Conservation (phyloP, 2,329 filamentous ascomycete genomes). For the Cadophora sp. region DNA sequence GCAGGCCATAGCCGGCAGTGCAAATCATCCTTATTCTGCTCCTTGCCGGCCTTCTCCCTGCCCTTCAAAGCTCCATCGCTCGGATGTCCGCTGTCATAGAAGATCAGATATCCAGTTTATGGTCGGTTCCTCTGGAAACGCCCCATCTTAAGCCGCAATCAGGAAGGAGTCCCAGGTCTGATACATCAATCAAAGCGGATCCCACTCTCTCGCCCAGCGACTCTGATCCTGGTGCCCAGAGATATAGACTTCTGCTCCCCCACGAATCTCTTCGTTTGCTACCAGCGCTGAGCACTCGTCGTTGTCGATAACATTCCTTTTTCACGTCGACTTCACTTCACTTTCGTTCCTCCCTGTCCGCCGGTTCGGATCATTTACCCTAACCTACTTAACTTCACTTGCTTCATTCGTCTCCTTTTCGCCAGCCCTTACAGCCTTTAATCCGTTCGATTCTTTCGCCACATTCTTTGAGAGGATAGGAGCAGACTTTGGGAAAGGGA, state of each 20-base stretch:
- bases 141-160: slow-evolving; percentile 49
- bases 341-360: slow-evolving; percentile 47
- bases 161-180: slow-evolving; percentile 49
- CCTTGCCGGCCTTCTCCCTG: slow-evolving; percentile 19
- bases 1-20: slow-evolving; percentile 26
- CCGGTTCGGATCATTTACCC: slow-evolving; percentile 60
- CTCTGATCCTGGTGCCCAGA: slow-evolving; percentile 37
- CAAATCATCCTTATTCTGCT: slow-evolving; percentile 25
- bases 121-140: slow-evolving; percentile 54
- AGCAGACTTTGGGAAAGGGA: slow-evolving; percentile 17
- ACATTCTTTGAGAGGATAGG: slow-evolving; percentile 27
- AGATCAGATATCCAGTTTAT: slow-evolving; percentile 59
- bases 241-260: slow-evolving; percentile 49
- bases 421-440: slow-evolving; percentile 43
- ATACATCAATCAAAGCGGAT: slow-evolving; percentile 44
- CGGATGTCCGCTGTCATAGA: slow-evolving; percentile 61
- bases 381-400: slow-evolving; percentile 34
- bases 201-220: slow-evolving; percentile 41
- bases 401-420: slow-evolving; percentile 31
- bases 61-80: slow-evolving; percentile 46
- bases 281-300: slow-evolving; percentile 55
- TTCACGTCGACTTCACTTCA: slow-evolving; percentile 50
- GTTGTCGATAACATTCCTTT: slow-evolving; percentile 59
- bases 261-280: slow-evolving; percentile 19
- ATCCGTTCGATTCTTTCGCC: slow-evolving; percentile 34